Evolutionary conservation across 2,329 filamentous ascomycete genomes (phyloP).

Genomic region (Endothia cerciana): DNA sequence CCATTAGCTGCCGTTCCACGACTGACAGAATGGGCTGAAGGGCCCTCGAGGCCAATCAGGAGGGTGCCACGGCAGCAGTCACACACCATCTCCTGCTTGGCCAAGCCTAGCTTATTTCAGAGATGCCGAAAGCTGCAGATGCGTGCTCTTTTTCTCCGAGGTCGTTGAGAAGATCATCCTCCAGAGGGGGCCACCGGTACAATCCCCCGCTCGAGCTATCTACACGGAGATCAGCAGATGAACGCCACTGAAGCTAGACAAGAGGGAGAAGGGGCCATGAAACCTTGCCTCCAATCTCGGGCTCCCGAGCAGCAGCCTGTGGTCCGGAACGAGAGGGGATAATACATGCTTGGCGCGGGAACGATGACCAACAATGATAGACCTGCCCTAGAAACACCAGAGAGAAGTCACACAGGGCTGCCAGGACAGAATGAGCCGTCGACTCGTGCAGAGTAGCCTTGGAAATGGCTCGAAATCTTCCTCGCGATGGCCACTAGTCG

Average conservation of each 20-base stretch:
- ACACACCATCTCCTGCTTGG: not conserved
- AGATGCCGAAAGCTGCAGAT: slow-evolving; percentile 4
- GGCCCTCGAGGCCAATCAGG: not conserved
- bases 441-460: too few species aligned
- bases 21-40: not conserved
- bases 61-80: not conserved
- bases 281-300: not conserved
- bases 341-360: not conserved
- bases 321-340: not conserved
- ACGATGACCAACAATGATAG: not conserved
- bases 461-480: too few species aligned
- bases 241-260: too few species aligned
- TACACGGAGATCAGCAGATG: too few species aligned
- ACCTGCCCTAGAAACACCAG: too few species aligned
- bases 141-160: not conserved
- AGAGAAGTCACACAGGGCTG: not conserved
- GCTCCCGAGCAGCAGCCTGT: not conserved
- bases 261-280: not conserved
- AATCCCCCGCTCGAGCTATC: not conserved
- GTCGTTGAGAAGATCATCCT: not conserved
- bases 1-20: not conserved
- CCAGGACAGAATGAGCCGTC: not conserved
- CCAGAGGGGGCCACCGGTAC: not conserved
- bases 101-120: not conserved
- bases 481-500: not conserved